A percentile compares a stretch with the other conserved stretches of the same genome.
These are phyloP conservation scores for Neckera pumila DNA, from an alignment of 225 moss, liverwort and hornwort genomes.

Conservation along the genomic window DNA sequence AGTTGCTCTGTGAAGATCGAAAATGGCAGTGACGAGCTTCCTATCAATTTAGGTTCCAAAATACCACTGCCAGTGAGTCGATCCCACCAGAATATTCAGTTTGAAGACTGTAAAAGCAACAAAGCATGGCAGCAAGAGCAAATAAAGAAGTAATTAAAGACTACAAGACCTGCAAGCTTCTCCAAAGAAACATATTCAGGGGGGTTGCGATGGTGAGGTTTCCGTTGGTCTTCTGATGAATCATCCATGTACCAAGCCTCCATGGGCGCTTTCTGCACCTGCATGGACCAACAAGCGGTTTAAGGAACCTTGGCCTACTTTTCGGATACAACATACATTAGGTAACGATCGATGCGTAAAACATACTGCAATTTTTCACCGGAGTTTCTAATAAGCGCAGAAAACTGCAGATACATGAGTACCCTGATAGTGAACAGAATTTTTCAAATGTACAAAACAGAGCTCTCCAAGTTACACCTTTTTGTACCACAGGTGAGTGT, in stretches of 20 bases:
- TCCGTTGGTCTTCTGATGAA: constrained; percentile 36
- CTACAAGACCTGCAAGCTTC: constrained; percentile 22
- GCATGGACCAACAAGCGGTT: background rate
- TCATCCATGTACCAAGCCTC: constrained; percentile 61
- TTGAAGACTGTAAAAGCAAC: background rate
- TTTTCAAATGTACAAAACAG: background rate
- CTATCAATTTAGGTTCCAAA: background rate
- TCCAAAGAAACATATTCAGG: constrained; percentile 24
- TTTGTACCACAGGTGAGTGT: background rate
- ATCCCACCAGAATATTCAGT: background rate
- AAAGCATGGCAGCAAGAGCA: background rate
- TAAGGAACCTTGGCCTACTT: background rate
- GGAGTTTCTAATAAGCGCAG: background rate
- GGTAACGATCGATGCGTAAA: background rate
- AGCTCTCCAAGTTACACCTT: background rate
- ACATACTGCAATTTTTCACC: too few relatives aligned
- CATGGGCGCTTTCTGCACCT: constrained; percentile 31
- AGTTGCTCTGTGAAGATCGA: background rate
- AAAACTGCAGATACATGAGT: background rate
- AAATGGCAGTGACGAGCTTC: background rate
- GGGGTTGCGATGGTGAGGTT: constrained; percentile 42
- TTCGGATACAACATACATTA: background rate
- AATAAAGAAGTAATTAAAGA: background rate
- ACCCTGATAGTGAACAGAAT: background rate
- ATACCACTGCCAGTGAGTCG: background rate